Base-by-base conservation (phyloP, 345 rosid genomes). In the Ceriops decandra region DNA sequence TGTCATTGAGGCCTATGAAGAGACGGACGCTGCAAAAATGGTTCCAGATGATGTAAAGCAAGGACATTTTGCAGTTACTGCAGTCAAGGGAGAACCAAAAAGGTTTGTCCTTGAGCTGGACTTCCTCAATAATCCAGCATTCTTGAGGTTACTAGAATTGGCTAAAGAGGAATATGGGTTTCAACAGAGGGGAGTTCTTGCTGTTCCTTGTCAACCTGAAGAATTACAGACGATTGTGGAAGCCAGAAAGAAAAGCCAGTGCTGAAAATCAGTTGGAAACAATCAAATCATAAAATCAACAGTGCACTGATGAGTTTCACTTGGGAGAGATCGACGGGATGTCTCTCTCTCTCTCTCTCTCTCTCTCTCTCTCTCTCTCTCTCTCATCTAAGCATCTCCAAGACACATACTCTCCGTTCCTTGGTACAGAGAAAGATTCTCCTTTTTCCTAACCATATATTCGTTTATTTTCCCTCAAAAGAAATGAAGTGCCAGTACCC, bases 141-240 rank as follows among this genome's bases (percentile, higher is more conserved):
- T 87, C 69, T 57, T 76, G 77, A 80, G 66, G 36, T 51, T 86
- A 64, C 74, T 90, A n/a, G 74, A 83, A 60, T 72, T 76, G 27
- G 87, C 87, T 19, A 54, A 78, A 68, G 87, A 87, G 16, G 90
- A 87, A 67, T 87, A 80, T 27, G 86, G 87, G 11, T 82, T 82
- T 68, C 80, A 79, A 27, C 84, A 69, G 13, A 67, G 63, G 49
- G 85, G 82, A 42, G 82, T 85, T 76, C 73, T 81, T 33, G 77
- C 76, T 22, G 72, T 84, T 32, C 86, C 87, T 19, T 85, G 93
- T 67, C 84, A 56, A 68, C 90, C 93, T 3, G 87, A 86, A 73
- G 89, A 82, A 73, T 60, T 81, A 62, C 76, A 82, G 67, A 77
- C 49, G 72, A 68, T 88, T 62, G 32, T 86, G 46, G 69, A 70